phyloP scores from a whole-genome alignment of 2,329 filamentous ascomycete species.

The Epichloe sp. region DNA sequence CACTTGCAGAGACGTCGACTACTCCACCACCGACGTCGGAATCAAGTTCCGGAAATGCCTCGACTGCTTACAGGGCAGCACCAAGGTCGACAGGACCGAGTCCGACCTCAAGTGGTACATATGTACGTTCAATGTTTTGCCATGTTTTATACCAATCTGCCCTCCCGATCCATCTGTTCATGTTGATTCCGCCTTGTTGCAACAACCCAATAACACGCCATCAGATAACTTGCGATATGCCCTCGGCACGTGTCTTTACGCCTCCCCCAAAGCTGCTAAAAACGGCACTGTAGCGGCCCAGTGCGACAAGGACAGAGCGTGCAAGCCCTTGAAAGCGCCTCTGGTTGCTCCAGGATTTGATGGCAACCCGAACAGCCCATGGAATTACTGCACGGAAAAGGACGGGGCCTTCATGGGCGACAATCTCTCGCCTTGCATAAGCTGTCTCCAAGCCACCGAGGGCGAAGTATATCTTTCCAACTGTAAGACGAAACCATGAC shows the following conservation, averaged over 20 bases:
- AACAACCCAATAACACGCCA: not conserved
- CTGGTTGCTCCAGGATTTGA: constrained; percentile 21
- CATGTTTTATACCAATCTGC: no score
- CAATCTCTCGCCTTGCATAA: constrained; percentile 24
- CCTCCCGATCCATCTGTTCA: no score
- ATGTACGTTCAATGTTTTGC: constrained; percentile 23
- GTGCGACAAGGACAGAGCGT: constrained; percentile 29
- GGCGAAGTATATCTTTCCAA: constrained; percentile 33
- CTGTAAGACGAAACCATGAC: constrained; percentile 24
- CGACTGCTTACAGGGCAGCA: constrained; percentile 33
- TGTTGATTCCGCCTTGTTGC: not conserved
- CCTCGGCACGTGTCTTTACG: constrained; percentile 33
- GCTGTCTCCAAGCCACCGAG: constrained; percentile 28
- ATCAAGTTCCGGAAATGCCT: constrained; percentile 35
- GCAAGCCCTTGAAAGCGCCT: constrained; percentile 25
- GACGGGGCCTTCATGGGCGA: constrained; percentile 18
- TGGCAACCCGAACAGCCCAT: constrained; percentile 12
- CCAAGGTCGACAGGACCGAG: constrained; percentile 23
- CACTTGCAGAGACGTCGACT: constrained; percentile 29
- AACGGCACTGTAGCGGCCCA: constrained; percentile 23
- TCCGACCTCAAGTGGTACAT: constrained; percentile 33
- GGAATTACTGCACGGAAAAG: constrained; percentile 29
- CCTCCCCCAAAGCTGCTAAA: constrained; percentile 17
- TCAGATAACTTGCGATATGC: constrained; percentile 38
- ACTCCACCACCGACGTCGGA: constrained; percentile 22